Evolutionary conservation across 768 basidiomycete genomes (phyloP).

Genomic region (Suillus decipiens): DNA sequence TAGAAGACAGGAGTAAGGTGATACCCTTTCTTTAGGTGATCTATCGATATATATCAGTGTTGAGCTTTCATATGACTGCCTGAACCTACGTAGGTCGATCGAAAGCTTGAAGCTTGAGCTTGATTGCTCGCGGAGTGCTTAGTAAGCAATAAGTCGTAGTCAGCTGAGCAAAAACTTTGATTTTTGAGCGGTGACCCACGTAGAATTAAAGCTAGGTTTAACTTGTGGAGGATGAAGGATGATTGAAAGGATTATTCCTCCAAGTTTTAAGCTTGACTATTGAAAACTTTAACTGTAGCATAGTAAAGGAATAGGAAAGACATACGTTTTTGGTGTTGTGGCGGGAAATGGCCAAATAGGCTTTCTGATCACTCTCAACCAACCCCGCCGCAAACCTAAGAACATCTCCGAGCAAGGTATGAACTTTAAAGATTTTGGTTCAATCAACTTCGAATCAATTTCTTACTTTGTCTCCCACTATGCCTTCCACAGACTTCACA

Average conservation of each 20-base stretch:
- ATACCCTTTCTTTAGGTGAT: too few species aligned
- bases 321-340: slow-evolving; percentile 25
- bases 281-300: neutral
- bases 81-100: neutral
- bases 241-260: neutral
- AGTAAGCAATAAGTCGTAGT: slow-evolving; percentile 1
- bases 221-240: neutral
- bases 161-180: slow-evolving; percentile 7
- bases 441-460: slow-evolving; percentile 43
- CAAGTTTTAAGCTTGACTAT: neutral
- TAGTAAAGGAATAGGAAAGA: slow-evolving; percentile 2
- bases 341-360: slow-evolving; percentile 36
- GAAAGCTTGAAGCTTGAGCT: slow-evolving; percentile 8
- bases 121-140: slow-evolving; percentile 10
- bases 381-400: slow-evolving; percentile 59
- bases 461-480: slow-evolving; percentile 16
- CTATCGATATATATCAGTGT: too few species aligned
- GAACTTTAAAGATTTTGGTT: slow-evolving; percentile 44
- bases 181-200: neutral
- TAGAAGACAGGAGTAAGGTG: too few species aligned
- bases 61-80: too few species aligned
- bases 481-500: slow-evolving; percentile 16
- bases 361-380: slow-evolving; percentile 37
- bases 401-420: slow-evolving; percentile 44
- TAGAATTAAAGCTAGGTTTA: neutral